Evolutionary conservation across 495 filamentous ascomycete species (phyloP).

Genomic region (Bacidia rubella): DNA sequence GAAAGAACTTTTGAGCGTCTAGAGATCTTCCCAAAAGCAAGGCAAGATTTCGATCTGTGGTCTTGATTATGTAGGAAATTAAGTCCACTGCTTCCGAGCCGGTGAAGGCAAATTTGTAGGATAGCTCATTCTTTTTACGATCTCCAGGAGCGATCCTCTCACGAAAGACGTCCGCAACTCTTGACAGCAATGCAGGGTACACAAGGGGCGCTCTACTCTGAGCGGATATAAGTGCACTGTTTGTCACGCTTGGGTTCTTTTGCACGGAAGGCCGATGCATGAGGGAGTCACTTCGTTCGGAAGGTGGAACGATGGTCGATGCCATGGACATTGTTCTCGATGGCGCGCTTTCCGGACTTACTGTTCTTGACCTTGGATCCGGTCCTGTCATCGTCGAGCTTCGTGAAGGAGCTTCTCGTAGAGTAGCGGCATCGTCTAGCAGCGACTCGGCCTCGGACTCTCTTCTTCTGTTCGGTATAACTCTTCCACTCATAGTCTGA

Average conservation of each 20-base stretch:
- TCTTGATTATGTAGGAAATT: slow-evolving; percentile 88
- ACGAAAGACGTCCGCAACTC: slow-evolving; percentile 79
- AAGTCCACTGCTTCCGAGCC: slow-evolving; percentile 92
- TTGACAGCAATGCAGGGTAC: slow-evolving; percentile 82
- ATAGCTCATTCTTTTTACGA: slow-evolving; percentile 88
- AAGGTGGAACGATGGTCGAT: slow-evolving; percentile 49
- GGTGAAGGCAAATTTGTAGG: slow-evolving; percentile 93
- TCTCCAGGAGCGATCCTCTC: slow-evolving; percentile 73
- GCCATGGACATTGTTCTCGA: slow-evolving; percentile 79
- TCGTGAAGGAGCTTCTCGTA: slow-evolving; percentile 22
- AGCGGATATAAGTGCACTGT: slow-evolving; percentile 34
- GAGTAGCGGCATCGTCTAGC: slow-evolving; percentile 22
- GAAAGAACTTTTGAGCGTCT: slow-evolving; percentile 98
- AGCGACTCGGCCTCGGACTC: slow-evolving; percentile 34
- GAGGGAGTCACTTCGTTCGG: slow-evolving; percentile 30
- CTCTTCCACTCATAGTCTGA: slow-evolving; percentile 81
- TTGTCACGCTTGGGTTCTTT: slow-evolving; percentile 19
- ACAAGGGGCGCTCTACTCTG: slow-evolving; percentile 61
- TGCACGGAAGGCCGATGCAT: slow-evolving; percentile 35
- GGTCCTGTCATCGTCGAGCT: slow-evolving; percentile 20
- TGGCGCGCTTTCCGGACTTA: slow-evolving; percentile 24
- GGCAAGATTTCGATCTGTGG: slow-evolving; percentile 88
- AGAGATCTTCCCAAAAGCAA: slow-evolving; percentile 84
- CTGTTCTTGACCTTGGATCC: slow-evolving; percentile 19
- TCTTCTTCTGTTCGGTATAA: slow-evolving; percentile 58